Evolutionary conservation across 78 protist genomes (phyloP).

Genomic region (Cavenderia fasciculata): DNA sequence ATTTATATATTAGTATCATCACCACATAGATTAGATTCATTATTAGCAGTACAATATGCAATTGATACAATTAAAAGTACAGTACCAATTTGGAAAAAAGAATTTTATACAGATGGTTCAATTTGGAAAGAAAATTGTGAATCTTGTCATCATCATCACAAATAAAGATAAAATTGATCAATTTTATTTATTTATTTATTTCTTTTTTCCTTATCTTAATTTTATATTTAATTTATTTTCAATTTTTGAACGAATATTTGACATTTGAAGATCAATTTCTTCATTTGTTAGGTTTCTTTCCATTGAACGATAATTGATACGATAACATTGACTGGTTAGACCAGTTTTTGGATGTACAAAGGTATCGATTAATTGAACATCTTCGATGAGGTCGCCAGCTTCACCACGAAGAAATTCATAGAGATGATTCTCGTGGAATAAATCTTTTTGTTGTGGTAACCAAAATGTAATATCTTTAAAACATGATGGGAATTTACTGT

Average conservation of each 20-base stretch:
- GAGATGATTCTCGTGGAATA: slow-evolving; percentile 87
- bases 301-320: slow-evolving; percentile 91
- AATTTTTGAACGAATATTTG: slow-evolving; percentile 1
- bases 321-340: slow-evolving; percentile 83
- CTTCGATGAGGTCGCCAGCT: slow-evolving; percentile 93
- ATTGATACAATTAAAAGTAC: slow-evolving; percentile 83
- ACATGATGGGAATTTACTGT: slow-evolving; percentile 87
- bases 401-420: slow-evolving; percentile 83
- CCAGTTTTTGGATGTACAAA: slow-evolving; percentile 87
- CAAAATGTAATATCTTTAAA: slow-evolving; percentile 89
- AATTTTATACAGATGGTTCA: slow-evolving; percentile 56
- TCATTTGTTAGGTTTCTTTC: slow-evolving; percentile 83
- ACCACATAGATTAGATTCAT: slow-evolving; percentile 71
- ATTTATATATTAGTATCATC: slow-evolving; percentile 72
- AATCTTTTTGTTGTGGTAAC: slow-evolving; percentile 63
- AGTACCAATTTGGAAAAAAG: slow-evolving; percentile 90
- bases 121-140: slow-evolving; percentile 84
- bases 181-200: neutral
- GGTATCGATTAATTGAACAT: slow-evolving; percentile 75
- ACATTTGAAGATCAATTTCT: slow-evolving; percentile 53
- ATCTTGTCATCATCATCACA: slow-evolving; percentile 56
- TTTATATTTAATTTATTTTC: slow-evolving; percentile 19
- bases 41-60: slow-evolving; percentile 72
- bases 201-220: slow-evolving; percentile 16
- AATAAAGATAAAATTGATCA: neutral